Evolutionary conservation across 495 filamentous ascomycete genomes (phyloP).

Genomic region (Usnea hakonensis): DNA sequence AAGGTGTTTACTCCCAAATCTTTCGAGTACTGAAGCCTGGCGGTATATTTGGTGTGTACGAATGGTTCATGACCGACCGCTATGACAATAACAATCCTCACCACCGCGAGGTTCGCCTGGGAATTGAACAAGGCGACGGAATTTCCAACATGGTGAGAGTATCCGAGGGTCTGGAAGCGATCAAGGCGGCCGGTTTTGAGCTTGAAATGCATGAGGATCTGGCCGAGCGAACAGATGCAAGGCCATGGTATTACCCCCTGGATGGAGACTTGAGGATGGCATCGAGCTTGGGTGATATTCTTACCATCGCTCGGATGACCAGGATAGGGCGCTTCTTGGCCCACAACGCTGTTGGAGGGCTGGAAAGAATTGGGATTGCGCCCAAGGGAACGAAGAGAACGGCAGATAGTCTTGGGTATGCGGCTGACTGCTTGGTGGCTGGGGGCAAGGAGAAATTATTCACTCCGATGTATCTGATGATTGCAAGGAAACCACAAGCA

Average conservation of each 20-base stretch:
- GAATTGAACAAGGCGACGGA: constrained; percentile 93
- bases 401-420: constrained; percentile 75
- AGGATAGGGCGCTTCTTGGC: constrained; percentile 66
- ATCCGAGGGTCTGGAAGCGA: constrained; percentile 72
- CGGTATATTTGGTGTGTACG: constrained; percentile 93
- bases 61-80: constrained; percentile 97
- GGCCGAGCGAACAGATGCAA: constrained; percentile 65
- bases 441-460: constrained; percentile 90
- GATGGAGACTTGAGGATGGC: constrained; percentile 77
- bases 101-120: constrained; percentile 86
- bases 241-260: constrained; percentile 95
- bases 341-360: constrained; percentile 70
- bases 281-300: constrained; percentile 67
- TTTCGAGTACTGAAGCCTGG: constrained; percentile 94
- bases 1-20: constrained; percentile 90
- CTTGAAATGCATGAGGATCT: constrained; percentile 84
- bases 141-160: constrained; percentile 98
- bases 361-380: constrained; percentile 69
- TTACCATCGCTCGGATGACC: constrained; percentile 87
- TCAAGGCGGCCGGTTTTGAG: constrained; percentile 84
- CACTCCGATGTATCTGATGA: constrained; percentile 99
- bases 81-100: constrained; percentile 85
- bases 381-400: constrained; percentile 91
- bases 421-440: constrained; percentile 80
- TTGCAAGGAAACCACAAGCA: constrained; percentile 70